Evolutionary conservation across 768 basidiomycete species (phyloP), one percentile per base, ranked within the genome.

Genomic region (Mycena haematopus): DNA sequence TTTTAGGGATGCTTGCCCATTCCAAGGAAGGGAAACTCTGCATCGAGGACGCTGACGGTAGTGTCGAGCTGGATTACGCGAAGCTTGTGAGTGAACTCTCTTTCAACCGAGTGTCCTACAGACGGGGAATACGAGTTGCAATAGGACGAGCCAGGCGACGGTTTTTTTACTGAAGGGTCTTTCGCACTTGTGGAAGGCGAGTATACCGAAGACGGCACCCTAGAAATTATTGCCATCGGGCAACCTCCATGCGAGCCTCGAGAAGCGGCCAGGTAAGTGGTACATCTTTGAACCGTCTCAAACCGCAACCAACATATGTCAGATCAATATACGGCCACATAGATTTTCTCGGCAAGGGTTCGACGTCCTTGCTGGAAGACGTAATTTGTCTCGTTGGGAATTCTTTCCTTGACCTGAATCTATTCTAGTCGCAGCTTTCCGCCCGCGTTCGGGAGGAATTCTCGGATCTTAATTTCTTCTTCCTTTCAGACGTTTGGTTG

Each of bases 241-340:
- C 96, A 99, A 75, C 97, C 97, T 1, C 97, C 97, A 13, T 96
- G 95, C 70, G 97, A 99, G 76, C 84, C 90, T 67, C 82, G 97
- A 44, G 89, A 89, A 62, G 87, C 85, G 2, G 89, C 96, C 17
- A 83, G 94, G 93, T 94, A 71, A 22, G 42, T 22, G 35, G 11
- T 52, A 38, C 10, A 42, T 35, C 46, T 11, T 24, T 21, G 1
- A 19, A 1, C 19, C 6, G n/a, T 13, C 2, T 53, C 27, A 14
- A 4, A 33, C 4, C 14, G 25, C 50, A 50, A 36, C 49, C 22
- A 36, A 70, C 59, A 15, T 44, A 38, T 52, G 45, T 11, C 71
- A 96, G 95, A 66, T 93, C 91, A 42, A 89, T 99, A 67, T 97
- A 93, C 71, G 97, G 96, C 0, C 97, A 99, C 71, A 89, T 98